Evolutionary conservation across 306 rosid genomes (phyloP).

Genomic region (Malus sieversii): DNA sequence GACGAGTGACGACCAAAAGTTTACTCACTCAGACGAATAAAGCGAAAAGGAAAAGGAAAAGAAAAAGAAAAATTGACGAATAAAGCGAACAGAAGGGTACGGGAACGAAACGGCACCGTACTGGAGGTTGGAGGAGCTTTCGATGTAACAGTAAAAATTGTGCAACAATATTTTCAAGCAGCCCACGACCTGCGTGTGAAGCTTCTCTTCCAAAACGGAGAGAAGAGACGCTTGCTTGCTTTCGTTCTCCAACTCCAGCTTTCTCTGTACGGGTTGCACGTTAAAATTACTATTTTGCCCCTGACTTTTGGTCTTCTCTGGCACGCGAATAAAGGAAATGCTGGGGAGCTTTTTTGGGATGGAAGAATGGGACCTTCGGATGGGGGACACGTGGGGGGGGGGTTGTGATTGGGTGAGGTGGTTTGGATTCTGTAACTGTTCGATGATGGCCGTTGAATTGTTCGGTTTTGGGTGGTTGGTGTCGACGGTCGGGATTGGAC

Average conservation of each 20-base stretch:
- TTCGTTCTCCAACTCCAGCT: neutral
- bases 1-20: constrained; percentile 9
- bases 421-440: neutral
- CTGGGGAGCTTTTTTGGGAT: too few relatives aligned
- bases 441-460: neutral
- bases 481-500: constrained; percentile 1
- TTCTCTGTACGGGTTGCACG: rapidly evolving
- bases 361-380: neutral
- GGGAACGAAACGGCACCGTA: constrained; percentile 1
- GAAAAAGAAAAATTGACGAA: too few relatives aligned
- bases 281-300: constrained; percentile 16
- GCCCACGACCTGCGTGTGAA: constrained; percentile 28
- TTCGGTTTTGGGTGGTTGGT: neutral
- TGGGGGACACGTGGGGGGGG: constrained; percentile 14
- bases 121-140: neutral
- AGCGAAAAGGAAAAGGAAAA: neutral
- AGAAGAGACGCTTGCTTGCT: neutral
- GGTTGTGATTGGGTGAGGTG: neutral
- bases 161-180: constrained; percentile 1
- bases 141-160: constrained; percentile 38
- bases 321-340: constrained; percentile 24
- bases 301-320: neutral
- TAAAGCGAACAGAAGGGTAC: neutral
- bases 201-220: neutral
- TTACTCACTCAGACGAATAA: constrained; percentile 16